These are phyloP conservation scores for Suillus lakei DNA, from an alignment of 768 basidiomycete genomes.

Conservation along the genomic window DNA sequence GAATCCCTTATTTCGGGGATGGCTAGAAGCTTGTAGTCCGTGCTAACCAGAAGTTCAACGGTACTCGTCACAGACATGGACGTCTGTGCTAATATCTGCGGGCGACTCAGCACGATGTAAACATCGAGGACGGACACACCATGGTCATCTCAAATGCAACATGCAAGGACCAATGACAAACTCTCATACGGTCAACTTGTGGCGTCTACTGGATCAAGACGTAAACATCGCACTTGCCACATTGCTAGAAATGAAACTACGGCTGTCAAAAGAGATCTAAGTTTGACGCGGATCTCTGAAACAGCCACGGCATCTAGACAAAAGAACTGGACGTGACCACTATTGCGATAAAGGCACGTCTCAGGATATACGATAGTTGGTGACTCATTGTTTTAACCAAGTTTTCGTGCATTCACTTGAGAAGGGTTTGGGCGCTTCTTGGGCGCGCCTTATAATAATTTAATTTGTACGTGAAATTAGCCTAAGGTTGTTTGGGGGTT, in stretches of 20 bases:
- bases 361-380: conserved; percentile 40
- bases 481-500: not conserved
- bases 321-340: conserved; percentile 43
- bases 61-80: no score
- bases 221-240: not conserved
- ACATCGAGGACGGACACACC: no score
- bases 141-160: no score
- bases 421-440: not conserved
- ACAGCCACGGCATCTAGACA: not conserved
- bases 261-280: not conserved
- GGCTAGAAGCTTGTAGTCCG: not conserved
- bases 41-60: not conserved
- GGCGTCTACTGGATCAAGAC: not conserved
- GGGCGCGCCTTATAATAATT: not conserved
- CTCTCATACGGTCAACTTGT: no score
- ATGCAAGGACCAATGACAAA: no score
- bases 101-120: no score
- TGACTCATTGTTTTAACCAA: not conserved
- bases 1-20: no score
- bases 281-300: not conserved
- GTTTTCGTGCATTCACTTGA: not conserved
- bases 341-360: conserved; percentile 82
- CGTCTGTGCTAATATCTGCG: no score
- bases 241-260: not conserved
- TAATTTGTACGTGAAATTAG: not conserved